These are phyloP conservation scores for Exserohilum turcica DNA, from an alignment of 2,329 filamentous ascomycete genomes.

Conservation along the genomic window DNA sequence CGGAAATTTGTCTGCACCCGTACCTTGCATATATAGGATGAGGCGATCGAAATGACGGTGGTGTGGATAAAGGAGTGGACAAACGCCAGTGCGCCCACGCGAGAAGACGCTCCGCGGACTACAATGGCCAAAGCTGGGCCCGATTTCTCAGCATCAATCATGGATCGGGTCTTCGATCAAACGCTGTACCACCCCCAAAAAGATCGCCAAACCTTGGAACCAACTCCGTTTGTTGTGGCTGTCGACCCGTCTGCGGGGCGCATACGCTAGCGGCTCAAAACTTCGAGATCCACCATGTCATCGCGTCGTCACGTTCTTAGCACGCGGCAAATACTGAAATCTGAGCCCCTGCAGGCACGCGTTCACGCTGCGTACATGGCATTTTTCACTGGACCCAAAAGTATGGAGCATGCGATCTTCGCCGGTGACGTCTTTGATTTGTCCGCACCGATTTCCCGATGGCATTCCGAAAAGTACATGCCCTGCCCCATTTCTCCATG, in stretches of 20 bases:
- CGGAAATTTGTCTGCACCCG: slow-evolving; percentile 10
- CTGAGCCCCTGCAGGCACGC: slow-evolving; percentile 21
- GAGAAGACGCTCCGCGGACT: slow-evolving; percentile 16
- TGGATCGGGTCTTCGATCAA: slow-evolving; percentile 7
- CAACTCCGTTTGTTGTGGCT: slow-evolving; percentile 1
- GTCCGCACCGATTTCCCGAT: slow-evolving; percentile 15
- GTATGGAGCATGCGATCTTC: slow-evolving; percentile 11
- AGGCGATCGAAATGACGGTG: not conserved
- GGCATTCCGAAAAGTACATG: slow-evolving; percentile 22
- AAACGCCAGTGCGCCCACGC: slow-evolving; percentile 4
- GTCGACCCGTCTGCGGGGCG: slow-evolving; percentile 9
- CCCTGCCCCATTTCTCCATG: slow-evolving; percentile 25
- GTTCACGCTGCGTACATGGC: slow-evolving; percentile 19
- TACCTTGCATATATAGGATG: slow-evolving; percentile 12
- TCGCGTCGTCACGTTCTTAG: slow-evolving; percentile 38
- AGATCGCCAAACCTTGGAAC: slow-evolving; percentile 7
- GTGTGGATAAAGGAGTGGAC: slow-evolving; percentile 1
- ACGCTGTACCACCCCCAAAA: slow-evolving; percentile 6
- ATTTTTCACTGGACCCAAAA: slow-evolving; percentile 6
- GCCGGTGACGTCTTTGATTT: slow-evolving; percentile 16
- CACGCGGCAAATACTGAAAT: slow-evolving; percentile 20
- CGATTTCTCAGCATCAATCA: slow-evolving; percentile 17
- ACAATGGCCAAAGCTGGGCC: slow-evolving; percentile 5
- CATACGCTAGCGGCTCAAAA: slow-evolving; percentile 31
- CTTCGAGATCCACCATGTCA: slow-evolving; percentile 35